Percentiles rank a stretch among this genome's conserved stretches.
phyloP scores from a whole-genome alignment of 2,329 filamentous ascomycete species.

The Paraconiothyrium sp. region DNA sequence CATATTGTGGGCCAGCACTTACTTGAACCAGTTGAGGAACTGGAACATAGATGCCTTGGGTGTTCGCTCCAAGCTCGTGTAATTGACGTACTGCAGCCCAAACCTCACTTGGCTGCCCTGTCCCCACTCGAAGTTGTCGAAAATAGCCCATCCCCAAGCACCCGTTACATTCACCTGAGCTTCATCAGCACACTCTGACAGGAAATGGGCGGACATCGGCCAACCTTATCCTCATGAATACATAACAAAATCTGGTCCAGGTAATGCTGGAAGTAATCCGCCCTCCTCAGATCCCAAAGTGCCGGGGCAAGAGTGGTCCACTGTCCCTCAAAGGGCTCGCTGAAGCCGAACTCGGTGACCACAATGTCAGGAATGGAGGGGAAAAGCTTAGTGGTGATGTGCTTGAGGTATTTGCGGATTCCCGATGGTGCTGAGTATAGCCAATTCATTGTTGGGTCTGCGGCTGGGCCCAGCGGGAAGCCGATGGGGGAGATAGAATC shows the following conservation, averaged over 20 bases:
- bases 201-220: not conserved
- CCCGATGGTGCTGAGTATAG: constrained; percentile 52
- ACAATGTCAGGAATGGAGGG: constrained; percentile 54
- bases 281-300: constrained; percentile 53
- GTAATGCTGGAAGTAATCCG: constrained; percentile 55
- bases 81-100: constrained; percentile 56
- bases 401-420: constrained; percentile 54
- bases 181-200: not conserved
- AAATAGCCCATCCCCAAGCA: constrained; percentile 54
- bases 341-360: constrained; percentile 54
- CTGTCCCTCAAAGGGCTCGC: constrained; percentile 53
- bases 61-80: constrained; percentile 51
- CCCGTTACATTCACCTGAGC: constrained; percentile 52
- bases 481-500: constrained; percentile 48
- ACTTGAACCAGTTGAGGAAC: constrained; percentile 54
- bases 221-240: constrained; percentile 45
- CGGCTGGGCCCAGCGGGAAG: constrained; percentile 57
- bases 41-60: constrained; percentile 57
- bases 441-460: constrained; percentile 54
- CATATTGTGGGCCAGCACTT: constrained; percentile 14
- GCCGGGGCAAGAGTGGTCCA: constrained; percentile 42
- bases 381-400: constrained; percentile 55
- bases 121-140: constrained; percentile 56
- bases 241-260: constrained; percentile 53
- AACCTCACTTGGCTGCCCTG: constrained; percentile 50